Evolutionary conservation across 2,329 filamentous ascomycete species (phyloP), one percentile per base, ranked within the genome.

Genomic region (Pseudopyricularia cyperi): DNA sequence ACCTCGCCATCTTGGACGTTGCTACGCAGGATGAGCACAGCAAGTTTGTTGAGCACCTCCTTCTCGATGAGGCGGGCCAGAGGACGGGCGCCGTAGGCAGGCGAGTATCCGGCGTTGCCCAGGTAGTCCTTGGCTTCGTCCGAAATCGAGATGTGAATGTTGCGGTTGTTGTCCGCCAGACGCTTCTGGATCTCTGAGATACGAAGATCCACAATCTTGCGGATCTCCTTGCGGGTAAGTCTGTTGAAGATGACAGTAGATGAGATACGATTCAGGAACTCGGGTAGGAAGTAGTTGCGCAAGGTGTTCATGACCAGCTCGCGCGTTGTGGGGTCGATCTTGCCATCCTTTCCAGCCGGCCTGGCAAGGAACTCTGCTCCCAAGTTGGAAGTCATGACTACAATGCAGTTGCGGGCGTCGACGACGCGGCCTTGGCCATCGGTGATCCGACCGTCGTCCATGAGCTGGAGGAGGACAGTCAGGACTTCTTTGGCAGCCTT

Each of bases 211-310:
- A 98, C 93, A 64, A 98, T 97, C 72, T 82, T 89, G 63, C 93
- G 85, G 62, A 98, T 98, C 70, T 98, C 93, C 53, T 70, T 75
- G 65, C 83, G 85, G 3, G 87, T 91, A 52, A 98, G 85, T 48
- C 93, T 87, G 76, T 98, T 98, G 80, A 98, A 98, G 71, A 98
- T 96, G 70, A 98, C 90, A 52, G 84, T 88, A 55, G 86, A 93
- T 70, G 81, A 91, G 74, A 98, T 97, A 65, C 93, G 88, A 77
- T 98, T 98, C 58, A 98, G 82, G 76, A 98, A 98, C 64, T 98
- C 93, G 32, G 93, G 93, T 2, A 98, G 75, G 81, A 98, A 98
- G 74, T 95, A 97, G 74, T 89, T 89, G 62, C 91, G 86, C 35
- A 98, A 78, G 4, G 90, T 82, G 51, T 81, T 85, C 84, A 93